These are phyloP conservation scores for Tardiomyces digboiensis DNA, from an alignment of 1,139 yeast genomes.

Conservation along the genomic window DNA sequence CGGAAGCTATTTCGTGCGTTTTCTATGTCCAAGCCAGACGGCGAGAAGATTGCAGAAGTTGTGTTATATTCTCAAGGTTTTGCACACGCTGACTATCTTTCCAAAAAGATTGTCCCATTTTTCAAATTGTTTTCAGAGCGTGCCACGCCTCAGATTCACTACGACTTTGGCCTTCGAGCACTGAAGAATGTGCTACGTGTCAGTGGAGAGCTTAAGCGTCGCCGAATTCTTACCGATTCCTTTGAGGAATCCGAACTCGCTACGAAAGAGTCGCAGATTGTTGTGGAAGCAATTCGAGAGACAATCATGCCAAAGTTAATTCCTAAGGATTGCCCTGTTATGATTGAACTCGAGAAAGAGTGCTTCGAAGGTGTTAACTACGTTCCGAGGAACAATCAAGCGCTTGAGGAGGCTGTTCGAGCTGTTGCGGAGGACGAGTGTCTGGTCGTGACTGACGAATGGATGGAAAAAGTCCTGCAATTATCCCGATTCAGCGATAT, in stretches of 20 bases:
- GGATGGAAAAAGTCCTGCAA: slow-evolving; percentile 54
- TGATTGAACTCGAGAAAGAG: slow-evolving; percentile 18
- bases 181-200: slow-evolving; percentile 54
- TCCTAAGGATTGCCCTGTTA: slow-evolving; percentile 36
- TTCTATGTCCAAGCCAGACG: slow-evolving; percentile 69
- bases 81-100: slow-evolving; percentile 35
- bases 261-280: slow-evolving; percentile 32
- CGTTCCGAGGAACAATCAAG: slow-evolving; percentile 12
- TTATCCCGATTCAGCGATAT: slow-evolving; percentile 51
- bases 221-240: slow-evolving; percentile 3
- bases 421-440: slow-evolving; percentile 21
- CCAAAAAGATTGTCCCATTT: slow-evolving; percentile 45
- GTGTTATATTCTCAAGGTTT: slow-evolving; percentile 70
- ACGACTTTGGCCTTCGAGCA: slow-evolving; percentile 86
- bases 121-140: slow-evolving; percentile 34
- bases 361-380: slow-evolving; percentile 22
- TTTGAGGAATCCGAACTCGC: slow-evolving; percentile 19
- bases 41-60: slow-evolving; percentile 58
- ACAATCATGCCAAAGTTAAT: slow-evolving; percentile 60
- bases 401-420: slow-evolving; percentile 12
- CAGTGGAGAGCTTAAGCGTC: slow-evolving; percentile 45
- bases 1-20: slow-evolving; percentile 70
- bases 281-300: slow-evolving; percentile 46
- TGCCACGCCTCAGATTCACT: slow-evolving; percentile 50
- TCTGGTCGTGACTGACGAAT: slow-evolving; percentile 27